These are phyloP conservation scores for Talaromyces amestolkiae DNA, from an alignment of 2,329 filamentous ascomycete genomes.

Conservation along the genomic window DNA sequence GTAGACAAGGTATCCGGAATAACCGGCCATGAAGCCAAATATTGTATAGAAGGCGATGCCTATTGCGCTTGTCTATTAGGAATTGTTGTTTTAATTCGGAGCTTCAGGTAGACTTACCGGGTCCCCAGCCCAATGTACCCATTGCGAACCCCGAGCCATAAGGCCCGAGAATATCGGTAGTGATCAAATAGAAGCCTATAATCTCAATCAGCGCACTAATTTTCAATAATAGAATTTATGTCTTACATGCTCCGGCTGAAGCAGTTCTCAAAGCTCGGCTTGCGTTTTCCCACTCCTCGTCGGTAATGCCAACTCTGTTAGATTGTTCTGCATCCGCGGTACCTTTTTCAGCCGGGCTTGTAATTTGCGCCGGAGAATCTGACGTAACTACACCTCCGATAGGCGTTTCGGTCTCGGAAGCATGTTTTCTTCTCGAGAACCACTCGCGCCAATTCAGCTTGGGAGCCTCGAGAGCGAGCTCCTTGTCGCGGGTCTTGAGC, in stretches of 20 bases:
- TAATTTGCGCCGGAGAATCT: not conserved
- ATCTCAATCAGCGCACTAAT: not conserved
- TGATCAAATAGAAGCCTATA: slow-evolving; percentile 49
- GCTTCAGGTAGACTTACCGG: slow-evolving; percentile 34
- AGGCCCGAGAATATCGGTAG: slow-evolving; percentile 50
- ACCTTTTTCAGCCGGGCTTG: not conserved
- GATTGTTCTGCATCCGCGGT: not conserved
- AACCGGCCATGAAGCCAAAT: slow-evolving; percentile 43
- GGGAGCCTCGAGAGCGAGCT: slow-evolving; percentile 22
- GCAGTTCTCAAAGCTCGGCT: slow-evolving; percentile 49
- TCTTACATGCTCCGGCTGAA: slow-evolving; percentile 41
- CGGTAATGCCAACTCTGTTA: slow-evolving; percentile 26
- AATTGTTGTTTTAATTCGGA: too few species aligned
- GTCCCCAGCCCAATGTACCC: slow-evolving; percentile 43
- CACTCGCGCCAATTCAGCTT: slow-evolving; percentile 14
- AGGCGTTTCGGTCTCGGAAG: not conserved
- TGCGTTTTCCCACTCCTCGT: slow-evolving; percentile 50
- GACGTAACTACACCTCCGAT: not conserved
- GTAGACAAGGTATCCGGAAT: slow-evolving; percentile 51
- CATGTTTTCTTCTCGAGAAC: slow-evolving; percentile 2
- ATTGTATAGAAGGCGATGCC: slow-evolving; percentile 43
- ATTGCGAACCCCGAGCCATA: slow-evolving; percentile 36
- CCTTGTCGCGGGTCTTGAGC: slow-evolving; percentile 32
- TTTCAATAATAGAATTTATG: not conserved
- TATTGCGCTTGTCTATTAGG: not conserved